These are phyloP conservation scores for Pulchroboletus neoregius DNA, from an alignment of 1,284 basidiomycete genomes.

Conservation along the genomic window DNA sequence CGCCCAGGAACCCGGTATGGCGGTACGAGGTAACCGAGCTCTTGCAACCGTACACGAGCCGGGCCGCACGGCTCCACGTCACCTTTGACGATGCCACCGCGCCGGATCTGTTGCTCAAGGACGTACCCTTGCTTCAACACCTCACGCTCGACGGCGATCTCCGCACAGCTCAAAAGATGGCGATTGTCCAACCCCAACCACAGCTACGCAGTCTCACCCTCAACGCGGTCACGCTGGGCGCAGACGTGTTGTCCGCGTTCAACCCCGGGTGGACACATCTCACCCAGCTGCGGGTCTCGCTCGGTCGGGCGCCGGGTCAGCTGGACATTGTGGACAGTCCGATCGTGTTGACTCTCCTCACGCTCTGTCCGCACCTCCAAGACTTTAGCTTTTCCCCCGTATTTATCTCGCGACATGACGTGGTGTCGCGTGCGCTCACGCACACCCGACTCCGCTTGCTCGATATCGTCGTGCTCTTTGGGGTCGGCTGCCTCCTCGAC, in stretches of 20 bases:
- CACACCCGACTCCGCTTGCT: slow-evolving; percentile 11
- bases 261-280: slow-evolving; percentile 19
- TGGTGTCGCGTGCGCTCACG: neutral
- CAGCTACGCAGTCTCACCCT: slow-evolving; percentile 14
- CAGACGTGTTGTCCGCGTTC: slow-evolving; percentile 8
- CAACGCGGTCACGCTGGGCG: neutral
- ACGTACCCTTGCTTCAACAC: slow-evolving; percentile 20
- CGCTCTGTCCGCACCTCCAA: slow-evolving; percentile 18
- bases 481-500: slow-evolving; percentile 9
- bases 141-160: slow-evolving; percentile 21
- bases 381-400: slow-evolving; percentile 16
- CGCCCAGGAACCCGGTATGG: slow-evolving; percentile 20
- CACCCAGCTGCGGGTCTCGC: slow-evolving; percentile 10
- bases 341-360: slow-evolving; percentile 14
- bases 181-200: slow-evolving; percentile 7
- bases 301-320: neutral
- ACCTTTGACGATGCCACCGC: slow-evolving; percentile 18
- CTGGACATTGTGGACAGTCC: neutral
- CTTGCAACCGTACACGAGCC: slow-evolving; percentile 20
- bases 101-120: slow-evolving; percentile 17
- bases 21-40: slow-evolving; percentile 24
- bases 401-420: slow-evolving; percentile 1
- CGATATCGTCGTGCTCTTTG: slow-evolving; percentile 18
- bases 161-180: slow-evolving; percentile 2
- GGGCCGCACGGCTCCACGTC: slow-evolving; percentile 9